Evolutionary conservation across 2,329 filamentous ascomycete genomes (phyloP).

Genomic region (Basipetospora chlamydospora): DNA sequence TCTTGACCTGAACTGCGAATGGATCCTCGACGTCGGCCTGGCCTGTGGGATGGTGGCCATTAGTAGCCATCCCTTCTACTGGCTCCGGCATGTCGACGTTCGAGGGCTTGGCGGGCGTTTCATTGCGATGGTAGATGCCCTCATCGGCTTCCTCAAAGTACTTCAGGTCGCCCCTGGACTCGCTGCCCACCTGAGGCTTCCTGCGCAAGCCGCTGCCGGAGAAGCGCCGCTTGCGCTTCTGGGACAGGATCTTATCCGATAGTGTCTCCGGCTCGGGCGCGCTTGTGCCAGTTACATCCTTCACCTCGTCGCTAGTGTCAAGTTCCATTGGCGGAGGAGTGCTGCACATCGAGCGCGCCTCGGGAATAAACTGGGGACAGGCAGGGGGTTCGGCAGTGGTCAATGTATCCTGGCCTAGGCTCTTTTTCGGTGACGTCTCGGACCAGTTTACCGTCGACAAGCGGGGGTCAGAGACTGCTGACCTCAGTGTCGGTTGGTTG

Average conservation of each 20-base stretch:
- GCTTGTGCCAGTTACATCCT: constrained; percentile 48
- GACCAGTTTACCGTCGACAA: too few relatives aligned
- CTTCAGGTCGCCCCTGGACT: constrained; percentile 63
- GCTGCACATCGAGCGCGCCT: constrained; percentile 8
- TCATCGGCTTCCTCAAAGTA: constrained; percentile 86
- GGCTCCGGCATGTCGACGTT: neutral
- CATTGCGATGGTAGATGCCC: constrained; percentile 58
- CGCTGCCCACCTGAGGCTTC: constrained; percentile 57
- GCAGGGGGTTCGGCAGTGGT: neutral
- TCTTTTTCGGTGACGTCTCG: too few relatives aligned
- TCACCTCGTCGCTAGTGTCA: constrained; percentile 24
- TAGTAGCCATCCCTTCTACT: constrained; percentile 7
- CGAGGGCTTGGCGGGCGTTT: neutral
- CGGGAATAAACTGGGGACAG: neutral
- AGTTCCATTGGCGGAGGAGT: too few relatives aligned
- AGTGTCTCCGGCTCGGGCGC: constrained; percentile 47
- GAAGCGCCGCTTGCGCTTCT: constrained; percentile 55
- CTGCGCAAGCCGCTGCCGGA: constrained; percentile 72
- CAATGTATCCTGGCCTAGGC: too few relatives aligned
- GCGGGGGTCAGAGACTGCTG: neutral
- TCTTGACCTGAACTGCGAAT: constrained; percentile 21
- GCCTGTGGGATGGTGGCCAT: constrained; percentile 7
- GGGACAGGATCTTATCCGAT: constrained; percentile 23
- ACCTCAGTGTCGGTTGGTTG: constrained; percentile 3
- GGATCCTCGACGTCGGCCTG: neutral